Base-by-base conservation (phyloP, 768 basidiomycete species). In the Calocera viscosa region DNA sequence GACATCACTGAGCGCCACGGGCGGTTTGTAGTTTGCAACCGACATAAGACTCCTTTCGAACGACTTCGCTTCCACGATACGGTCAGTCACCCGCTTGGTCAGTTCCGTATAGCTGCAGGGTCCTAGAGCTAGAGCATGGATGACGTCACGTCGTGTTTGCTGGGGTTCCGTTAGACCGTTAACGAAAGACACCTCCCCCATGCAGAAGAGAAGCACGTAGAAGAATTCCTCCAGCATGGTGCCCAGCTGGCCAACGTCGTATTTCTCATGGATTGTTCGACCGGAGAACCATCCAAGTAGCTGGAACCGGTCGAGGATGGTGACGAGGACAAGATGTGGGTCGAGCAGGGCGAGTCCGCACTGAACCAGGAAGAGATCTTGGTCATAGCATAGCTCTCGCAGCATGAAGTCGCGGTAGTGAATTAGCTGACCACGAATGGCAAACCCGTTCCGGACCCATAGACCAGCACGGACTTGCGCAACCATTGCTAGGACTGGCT, bases 371-470 rank as follows among this genome's bases (percentile, higher is more conserved):
- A 87, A 94, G 19, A 96, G 80, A 70, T 93, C 96, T 75, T 97
- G 94, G 75, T 99, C 96, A 73, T 95, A 94, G 72, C 95, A 96
- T 5, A 93, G 82, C 75, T 99, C 96, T 22, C 95, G 88, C 28
- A 97, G 84, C 83, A 90, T 89, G 76, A 92, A 93, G 74, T 98
- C 95, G 30, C 94, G 88, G 75, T 99, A 99, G 74, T 98, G 95
- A 65, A 94, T 82, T 2, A 94, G 81, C 75, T 98, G 96, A 0
- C 94, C 93, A 1, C 95, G 88, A 71, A 98, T 94, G 17, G 89
- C 89, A 72, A 94, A 91, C 2, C 96, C 96, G 71, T 99, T 99
- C 65, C 95, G 89, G 8, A 96, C 94, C 96, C 96, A 99, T 2
- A 98, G 81, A 0, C 94, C 94, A 0, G 91, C 89, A 28, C 94